Base-by-base conservation (phyloP, 2,329 filamentous ascomycete species). In the Grosmannia serpens region DNA sequence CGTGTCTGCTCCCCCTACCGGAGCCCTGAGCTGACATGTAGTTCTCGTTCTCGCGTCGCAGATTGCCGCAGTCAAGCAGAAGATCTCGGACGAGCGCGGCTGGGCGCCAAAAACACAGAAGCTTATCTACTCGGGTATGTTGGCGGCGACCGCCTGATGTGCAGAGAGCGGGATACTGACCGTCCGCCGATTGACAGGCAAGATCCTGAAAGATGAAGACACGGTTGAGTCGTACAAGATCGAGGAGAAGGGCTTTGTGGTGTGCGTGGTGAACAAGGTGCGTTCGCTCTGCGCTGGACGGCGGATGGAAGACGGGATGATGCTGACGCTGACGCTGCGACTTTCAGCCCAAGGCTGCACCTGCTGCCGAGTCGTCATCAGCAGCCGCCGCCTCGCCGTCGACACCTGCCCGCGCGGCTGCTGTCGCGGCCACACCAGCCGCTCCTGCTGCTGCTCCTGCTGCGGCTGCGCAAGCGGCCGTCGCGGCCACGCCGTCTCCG, bases 231-330 rank as follows among this genome's bases (percentile, higher is more conserved):
- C 89, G 47, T 97, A 97, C 79, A 96, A 90, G 75, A 97, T 99
- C 63, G 92, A 99, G 75, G 94, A 97, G 82, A 99, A 97, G 81
- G 94, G 94, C 44, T 99, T 97, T 72, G 91, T 99, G 68, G 94
- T 99, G 61, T 99, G 94, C 77, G 96, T 99, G 85, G 86, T 95
- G 67, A 90, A 89, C 71, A 97, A 97, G 88, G 91, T 95, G 77
- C 58, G 59, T 58, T n/a, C 9, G 8, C 24, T n/a, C n/a, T n/a
- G n/a, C n/a, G n/a, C 24, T 31, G 20, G 29, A 22, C 22, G 22
- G 35, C 27, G 31, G 11, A 17, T 13, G 47, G 15, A 24, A 26
- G 24, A 49, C 9, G 46, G 7, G 4, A 10, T n/a, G n/a, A n/a
- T n/a, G 24, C 1, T 70, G 62, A 70, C 60, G 55, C 38, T 57